A percentile compares a stretch with the other conserved stretches of the same genome.
These are phyloP conservation scores for Musa acuminata DNA, from an alignment of 176 grass and related monocot genomes.

Conservation along the genomic window DNA sequence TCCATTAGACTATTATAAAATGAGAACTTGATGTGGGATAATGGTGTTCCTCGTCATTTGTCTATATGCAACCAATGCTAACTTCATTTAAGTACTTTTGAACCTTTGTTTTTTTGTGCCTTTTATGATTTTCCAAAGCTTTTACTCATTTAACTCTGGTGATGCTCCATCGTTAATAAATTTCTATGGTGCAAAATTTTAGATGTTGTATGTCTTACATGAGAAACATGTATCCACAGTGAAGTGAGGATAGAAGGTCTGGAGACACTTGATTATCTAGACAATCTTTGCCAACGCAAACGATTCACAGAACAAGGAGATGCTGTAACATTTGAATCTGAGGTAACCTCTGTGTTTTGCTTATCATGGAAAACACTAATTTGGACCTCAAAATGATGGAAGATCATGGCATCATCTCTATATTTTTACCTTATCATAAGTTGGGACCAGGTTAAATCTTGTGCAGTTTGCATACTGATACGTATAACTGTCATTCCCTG, in stretches of 20 bases:
- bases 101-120: neutral
- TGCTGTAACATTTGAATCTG: constrained; percentile 90
- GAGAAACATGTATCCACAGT: constrained; percentile 26
- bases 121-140: neutral
- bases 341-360: constrained; percentile 29
- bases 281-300: constrained; percentile 67
- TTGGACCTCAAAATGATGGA: neutral
- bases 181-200: neutral
- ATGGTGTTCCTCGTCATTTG: too few species aligned
- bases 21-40: too few species aligned
- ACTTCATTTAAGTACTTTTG: neutral
- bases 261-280: constrained; percentile 89
- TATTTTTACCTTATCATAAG: neutral
- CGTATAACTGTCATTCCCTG: neutral
- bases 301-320: constrained; percentile 88
- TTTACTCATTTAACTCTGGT: too few species aligned
- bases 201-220: neutral
- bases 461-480: neutral
- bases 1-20: too few species aligned
- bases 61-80: neutral
- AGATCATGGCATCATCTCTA: neutral
- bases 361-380: neutral
- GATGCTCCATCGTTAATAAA: neutral
- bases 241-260: constrained; percentile 95
- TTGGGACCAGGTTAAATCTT: neutral